Evolutionary conservation across 352 stramenopile species (phyloP), one percentile per base, ranked within the genome.

Genomic region (Aphanomyces invadans): DNA sequence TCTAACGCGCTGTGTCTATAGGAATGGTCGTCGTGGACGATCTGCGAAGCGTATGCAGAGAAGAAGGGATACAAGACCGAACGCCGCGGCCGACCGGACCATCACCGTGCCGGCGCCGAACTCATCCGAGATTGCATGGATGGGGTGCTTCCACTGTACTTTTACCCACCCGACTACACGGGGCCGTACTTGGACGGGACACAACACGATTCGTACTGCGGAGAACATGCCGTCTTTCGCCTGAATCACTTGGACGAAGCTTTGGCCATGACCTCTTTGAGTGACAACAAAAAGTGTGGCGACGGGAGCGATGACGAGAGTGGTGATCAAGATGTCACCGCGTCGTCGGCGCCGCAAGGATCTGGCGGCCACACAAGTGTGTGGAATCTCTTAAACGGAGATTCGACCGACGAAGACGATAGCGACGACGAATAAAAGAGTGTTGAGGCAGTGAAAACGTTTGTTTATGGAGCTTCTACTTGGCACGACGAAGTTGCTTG

Each of bases 101-200:
- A 90, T 65, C 85, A 93, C 56, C 85, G 85, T 39, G 85, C 85
- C 49, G 85, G 84, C 55, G 77, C 82, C 17, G 84, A 92, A 68
- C 69, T 92, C n/a, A 79, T 92, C 39, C 81, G 84, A 25, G 84
- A 92, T 53, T 89, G 81, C 2, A 79, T 90, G 36, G 84, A 92
- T 70, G 84, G 82, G 29, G 90, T 90, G 69, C 64, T 92, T 31
- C 84, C 84, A 12, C 74, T 92, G 3, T 90, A 86, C 68, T 92
- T 92, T 69, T 72, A 90, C 21, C 84, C 84, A 9, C 84, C 84
- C 4, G 72, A 90, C 63, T 92, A 89, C 74, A 81, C 57, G 2
- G 80, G 80, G 26, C 80, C 55, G 39, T 64, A 64, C 55, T 52
- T 64, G 11, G 55, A 64, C 39, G 55, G 55, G 11, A 36, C 55